Evolutionary conservation across 495 filamentous ascomycete species (phyloP).

Genomic region (Neurospora sp.): DNA sequence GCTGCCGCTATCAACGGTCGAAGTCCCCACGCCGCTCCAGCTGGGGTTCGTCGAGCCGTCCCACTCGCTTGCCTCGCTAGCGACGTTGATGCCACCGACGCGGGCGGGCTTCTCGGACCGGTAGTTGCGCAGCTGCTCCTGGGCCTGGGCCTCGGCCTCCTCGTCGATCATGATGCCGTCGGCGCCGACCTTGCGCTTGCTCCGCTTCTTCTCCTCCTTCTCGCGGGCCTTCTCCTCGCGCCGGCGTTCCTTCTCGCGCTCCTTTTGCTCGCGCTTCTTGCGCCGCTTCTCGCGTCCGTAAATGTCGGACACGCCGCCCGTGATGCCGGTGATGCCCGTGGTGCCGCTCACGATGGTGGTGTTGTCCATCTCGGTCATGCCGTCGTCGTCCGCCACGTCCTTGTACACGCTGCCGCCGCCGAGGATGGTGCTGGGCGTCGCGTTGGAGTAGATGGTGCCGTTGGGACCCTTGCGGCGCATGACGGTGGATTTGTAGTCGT

Average conservation of each 20-base stretch:
- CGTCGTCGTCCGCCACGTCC: slow-evolving; percentile 39
- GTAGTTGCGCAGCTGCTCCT: slow-evolving; percentile 53
- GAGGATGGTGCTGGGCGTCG: slow-evolving; percentile 68
- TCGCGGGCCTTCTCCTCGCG: slow-evolving; percentile 33
- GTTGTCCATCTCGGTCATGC: slow-evolving; percentile 38
- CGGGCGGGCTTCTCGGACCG: slow-evolving; percentile 73
- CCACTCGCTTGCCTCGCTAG: slow-evolving; percentile 62
- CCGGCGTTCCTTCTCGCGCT: slow-evolving; percentile 35
- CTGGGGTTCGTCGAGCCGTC: slow-evolving; percentile 49
- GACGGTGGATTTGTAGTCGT: slow-evolving; percentile 95
- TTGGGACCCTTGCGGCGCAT: slow-evolving; percentile 86
- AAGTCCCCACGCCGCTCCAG: slow-evolving; percentile 23
- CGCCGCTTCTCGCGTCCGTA: slow-evolving; percentile 34
- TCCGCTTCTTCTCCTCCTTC: slow-evolving; percentile 33
- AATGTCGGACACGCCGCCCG: slow-evolving; percentile 35
- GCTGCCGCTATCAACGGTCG: slow-evolving; percentile 44
- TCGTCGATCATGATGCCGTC: slow-evolving; percentile 42
- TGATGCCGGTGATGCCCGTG: slow-evolving; percentile 37
- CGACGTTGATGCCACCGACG: slow-evolving; percentile 75
- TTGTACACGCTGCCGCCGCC: slow-evolving; percentile 70
- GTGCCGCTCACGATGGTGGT: slow-evolving; percentile 29
- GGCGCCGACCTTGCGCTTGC: slow-evolving; percentile 32
- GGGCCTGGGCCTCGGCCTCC: slow-evolving; percentile 57
- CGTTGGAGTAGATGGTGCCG: slow-evolving; percentile 68
- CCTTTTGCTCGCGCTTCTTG: slow-evolving; percentile 41